These are phyloP conservation scores for Polyporus arcularius DNA, from an alignment of 768 basidiomycete genomes.

Conservation along the genomic window DNA sequence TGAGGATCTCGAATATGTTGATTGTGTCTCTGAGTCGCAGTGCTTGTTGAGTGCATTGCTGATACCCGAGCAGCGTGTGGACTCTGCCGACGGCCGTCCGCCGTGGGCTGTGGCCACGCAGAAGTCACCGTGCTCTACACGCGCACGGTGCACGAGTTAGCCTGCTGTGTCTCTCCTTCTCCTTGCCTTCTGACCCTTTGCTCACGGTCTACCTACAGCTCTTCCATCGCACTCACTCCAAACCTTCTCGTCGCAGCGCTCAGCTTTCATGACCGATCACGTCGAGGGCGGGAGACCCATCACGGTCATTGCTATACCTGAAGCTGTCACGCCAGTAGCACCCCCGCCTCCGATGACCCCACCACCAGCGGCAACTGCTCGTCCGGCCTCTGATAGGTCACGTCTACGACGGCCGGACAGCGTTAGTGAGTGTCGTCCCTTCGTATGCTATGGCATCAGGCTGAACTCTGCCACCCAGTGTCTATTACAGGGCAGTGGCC, in stretches of 20 bases:
- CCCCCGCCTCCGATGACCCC: not conserved
- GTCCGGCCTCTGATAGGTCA: not conserved
- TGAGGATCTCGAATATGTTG: not conserved
- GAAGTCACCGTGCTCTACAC: not conserved
- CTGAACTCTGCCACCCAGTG: not conserved
- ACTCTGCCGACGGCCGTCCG: not conserved
- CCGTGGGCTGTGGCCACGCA: not conserved
- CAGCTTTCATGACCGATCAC: not conserved
- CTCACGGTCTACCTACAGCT: not conserved
- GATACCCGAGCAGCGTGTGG: not conserved
- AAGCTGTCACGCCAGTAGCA: not conserved
- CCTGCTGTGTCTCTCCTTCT: not conserved
- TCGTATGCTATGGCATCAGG: not conserved
- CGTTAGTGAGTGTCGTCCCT: not conserved
- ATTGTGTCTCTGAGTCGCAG: not conserved
- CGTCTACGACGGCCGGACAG: not conserved
- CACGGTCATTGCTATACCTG: not conserved
- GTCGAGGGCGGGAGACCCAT: not conserved
- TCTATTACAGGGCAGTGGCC: not conserved
- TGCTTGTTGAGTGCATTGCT: not conserved
- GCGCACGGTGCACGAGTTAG: not conserved
- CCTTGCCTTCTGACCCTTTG: not conserved
- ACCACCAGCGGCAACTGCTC: not conserved
- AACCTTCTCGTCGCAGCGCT: not conserved
- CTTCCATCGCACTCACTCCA: not conserved